Conservation (phyloP, 805 yeast species). For the Metschnikowia colocasiae region DNA sequence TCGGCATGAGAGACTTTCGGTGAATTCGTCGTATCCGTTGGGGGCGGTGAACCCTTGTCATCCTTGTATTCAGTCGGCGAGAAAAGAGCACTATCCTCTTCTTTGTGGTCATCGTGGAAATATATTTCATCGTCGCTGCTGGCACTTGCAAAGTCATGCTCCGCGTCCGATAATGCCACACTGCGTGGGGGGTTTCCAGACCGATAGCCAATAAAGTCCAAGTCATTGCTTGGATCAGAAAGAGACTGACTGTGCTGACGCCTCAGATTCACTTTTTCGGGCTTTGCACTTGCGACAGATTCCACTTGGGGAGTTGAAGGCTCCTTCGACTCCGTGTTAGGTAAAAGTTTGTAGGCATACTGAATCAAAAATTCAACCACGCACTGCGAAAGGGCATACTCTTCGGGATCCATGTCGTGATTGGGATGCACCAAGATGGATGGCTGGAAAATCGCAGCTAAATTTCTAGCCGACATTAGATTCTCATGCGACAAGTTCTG, state of each 20-base stretch:
- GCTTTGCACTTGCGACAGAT: background rate
- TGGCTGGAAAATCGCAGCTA: slow-evolving; percentile 96
- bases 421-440: slow-evolving; percentile 89
- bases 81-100: background rate
- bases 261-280: slow-evolving; percentile 9
- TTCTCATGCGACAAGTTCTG: slow-evolving; percentile 73
- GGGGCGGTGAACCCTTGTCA: background rate
- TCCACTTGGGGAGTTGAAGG: slow-evolving; percentile 14
- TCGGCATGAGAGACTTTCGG: background rate
- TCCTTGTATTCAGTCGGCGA: background rate
- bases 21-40: background rate
- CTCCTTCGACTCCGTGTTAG: slow-evolving; percentile 33
- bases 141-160: slow-evolving; percentile 16
- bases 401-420: slow-evolving; percentile 90
- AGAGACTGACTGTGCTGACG: slow-evolving; percentile 37
- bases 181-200: slow-evolving; percentile 14
- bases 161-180: slow-evolving; percentile 17
- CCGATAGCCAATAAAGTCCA: slow-evolving; percentile 37
- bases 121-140: slow-evolving; percentile 17
- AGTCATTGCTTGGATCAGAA: slow-evolving; percentile 28
- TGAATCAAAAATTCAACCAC: slow-evolving; percentile 88
- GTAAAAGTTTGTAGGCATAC: slow-evolving; percentile 74
- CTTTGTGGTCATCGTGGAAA: slow-evolving; percentile 2
- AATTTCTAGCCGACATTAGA: slow-evolving; percentile 86
- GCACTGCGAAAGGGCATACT: slow-evolving; percentile 79